phyloP scores from a whole-genome alignment of 306 rosid genomes.

The Gleditsia sinensis region DNA sequence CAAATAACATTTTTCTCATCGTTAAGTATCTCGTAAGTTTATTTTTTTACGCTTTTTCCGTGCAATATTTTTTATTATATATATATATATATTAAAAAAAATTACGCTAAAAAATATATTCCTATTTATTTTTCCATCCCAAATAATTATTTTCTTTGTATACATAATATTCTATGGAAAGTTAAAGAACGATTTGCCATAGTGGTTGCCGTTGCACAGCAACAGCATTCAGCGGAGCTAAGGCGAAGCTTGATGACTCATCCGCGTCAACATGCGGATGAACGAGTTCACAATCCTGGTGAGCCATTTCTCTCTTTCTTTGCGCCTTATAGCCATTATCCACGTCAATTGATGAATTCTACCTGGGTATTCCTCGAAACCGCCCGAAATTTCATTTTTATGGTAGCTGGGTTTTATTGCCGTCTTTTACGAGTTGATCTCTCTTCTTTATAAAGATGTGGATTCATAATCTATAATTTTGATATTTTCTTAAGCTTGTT shows the following conservation, averaged over 20 bases:
- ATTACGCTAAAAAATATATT: no score
- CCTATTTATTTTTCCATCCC: no score
- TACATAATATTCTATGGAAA: no score
- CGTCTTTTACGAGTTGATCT: neutral
- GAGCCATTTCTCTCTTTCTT: neutral
- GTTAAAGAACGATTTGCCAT: neutral
- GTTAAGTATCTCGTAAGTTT: no score
- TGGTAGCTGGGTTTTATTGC: neutral
- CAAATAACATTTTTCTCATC: no score
- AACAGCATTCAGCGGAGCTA: neutral
- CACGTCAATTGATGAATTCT: neutral
- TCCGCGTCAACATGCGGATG: constrained; percentile 22
- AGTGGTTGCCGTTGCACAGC: neutral
- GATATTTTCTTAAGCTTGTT: constrained; percentile 2
- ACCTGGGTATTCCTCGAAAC: neutral
- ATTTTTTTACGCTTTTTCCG: no score
- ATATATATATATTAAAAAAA: no score
- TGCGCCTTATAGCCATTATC: neutral
- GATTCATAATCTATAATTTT: neutral
- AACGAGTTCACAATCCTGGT: constrained; percentile 28
- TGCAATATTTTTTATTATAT: no score
- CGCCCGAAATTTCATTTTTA: neutral
- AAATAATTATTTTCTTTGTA: no score
- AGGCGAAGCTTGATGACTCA: constrained; percentile 26
- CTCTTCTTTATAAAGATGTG: neutral